Conservation (phyloP, 805 yeast genomes). For the Schizosaccharomyces pombe region DNA sequence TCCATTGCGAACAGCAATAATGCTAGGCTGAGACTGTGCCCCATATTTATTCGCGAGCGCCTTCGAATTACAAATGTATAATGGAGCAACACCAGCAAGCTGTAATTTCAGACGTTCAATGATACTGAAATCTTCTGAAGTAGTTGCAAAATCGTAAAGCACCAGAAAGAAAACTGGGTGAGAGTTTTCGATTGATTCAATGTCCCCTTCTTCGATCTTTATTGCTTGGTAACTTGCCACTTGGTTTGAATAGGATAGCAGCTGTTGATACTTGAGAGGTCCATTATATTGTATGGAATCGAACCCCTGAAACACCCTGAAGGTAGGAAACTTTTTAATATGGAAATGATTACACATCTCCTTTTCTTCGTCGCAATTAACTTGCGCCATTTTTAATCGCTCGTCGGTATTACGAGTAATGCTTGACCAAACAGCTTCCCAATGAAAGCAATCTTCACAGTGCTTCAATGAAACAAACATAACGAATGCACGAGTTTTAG, state of each 20-base stretch:
- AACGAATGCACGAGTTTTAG: neutral
- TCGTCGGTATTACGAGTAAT: neutral
- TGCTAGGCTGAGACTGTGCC: conserved; percentile 14
- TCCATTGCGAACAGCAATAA: conserved; percentile 14
- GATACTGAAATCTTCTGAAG: conserved; percentile 19
- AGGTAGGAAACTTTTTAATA: neutral
- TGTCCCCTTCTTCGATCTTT: neutral
- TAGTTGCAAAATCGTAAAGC: conserved; percentile 17
- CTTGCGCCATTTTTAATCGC: neutral
- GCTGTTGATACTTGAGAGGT: neutral
- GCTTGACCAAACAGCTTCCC: neutral
- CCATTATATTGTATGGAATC: neutral
- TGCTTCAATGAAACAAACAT: neutral
- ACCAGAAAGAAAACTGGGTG: conserved; percentile 14
- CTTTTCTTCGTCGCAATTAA: neutral
- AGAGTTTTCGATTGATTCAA: neutral
- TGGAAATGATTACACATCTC: neutral
- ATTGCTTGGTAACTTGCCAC: neutral
- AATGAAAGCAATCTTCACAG: neutral
- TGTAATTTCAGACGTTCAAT: conserved; percentile 15
- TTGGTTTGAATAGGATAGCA: neutral
- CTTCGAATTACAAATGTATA: conserved; percentile 13
- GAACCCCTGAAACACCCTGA: neutral
- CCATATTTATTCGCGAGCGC: conserved; percentile 13
- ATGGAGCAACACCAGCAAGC: conserved; percentile 14